Conservation (phyloP, 805 yeast genomes). For the Pichia nakasei region DNA sequence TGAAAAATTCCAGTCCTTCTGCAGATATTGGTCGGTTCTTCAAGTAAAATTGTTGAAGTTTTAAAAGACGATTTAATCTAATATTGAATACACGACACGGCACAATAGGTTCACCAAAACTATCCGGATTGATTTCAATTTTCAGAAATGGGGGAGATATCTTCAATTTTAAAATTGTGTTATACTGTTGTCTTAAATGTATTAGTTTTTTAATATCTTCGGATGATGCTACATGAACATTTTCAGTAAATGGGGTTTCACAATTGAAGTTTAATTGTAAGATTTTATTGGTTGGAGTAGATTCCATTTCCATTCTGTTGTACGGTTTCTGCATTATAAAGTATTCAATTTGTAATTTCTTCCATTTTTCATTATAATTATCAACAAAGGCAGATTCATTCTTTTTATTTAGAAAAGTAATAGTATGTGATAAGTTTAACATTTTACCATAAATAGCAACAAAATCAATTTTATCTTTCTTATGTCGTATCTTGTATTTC, state of each 20-base stretch:
- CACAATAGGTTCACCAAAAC: slow-evolving; percentile 18
- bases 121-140: slow-evolving; percentile 12
- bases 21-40: slow-evolving; percentile 14
- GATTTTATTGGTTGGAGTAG: not conserved
- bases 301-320: not conserved
- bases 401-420: not conserved
- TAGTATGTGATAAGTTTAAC: slow-evolving; percentile 1
- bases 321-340: not conserved
- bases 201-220: not conserved
- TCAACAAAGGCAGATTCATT: not conserved
- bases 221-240: not conserved
- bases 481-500: not conserved
- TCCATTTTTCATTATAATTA: not conserved
- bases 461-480: not conserved
- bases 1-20: slow-evolving; percentile 13
- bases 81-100: slow-evolving; percentile 13
- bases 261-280: not conserved
- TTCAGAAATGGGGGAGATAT: slow-evolving; percentile 10
- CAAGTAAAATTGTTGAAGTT: slow-evolving; percentile 10
- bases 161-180: slow-evolving; percentile 7
- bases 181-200: slow-evolving; percentile 12
- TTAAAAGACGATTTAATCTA: slow-evolving; percentile 10
- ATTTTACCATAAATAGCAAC: not conserved
- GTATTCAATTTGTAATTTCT: not conserved
- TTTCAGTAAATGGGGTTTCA: not conserved